Evolutionary conservation across 2,329 filamentous ascomycete genomes (phyloP).

Genomic region (Fusarium hostae): DNA sequence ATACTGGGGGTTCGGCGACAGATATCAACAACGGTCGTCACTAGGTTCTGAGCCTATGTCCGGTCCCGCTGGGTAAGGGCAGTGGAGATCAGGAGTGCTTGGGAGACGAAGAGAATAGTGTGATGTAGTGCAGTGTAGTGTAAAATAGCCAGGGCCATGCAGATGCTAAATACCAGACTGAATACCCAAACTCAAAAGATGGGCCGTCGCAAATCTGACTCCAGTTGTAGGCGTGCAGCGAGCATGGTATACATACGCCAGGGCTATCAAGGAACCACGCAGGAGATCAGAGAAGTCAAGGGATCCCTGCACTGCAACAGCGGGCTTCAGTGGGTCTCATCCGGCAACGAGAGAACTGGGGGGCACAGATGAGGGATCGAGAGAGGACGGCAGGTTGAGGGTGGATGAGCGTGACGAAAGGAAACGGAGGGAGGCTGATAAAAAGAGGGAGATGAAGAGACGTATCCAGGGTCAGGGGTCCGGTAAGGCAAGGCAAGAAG

Average conservation of each 20-base stretch:
- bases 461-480: constrained; percentile 28
- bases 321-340: constrained; percentile 41
- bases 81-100: constrained; percentile 29
- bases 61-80: constrained; percentile 34
- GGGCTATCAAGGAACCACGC: constrained; percentile 41
- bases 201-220: constrained; percentile 41
- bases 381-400: constrained; percentile 16
- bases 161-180: constrained; percentile 37
- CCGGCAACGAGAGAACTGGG: constrained; percentile 33
- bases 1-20: constrained; percentile 25
- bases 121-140: constrained; percentile 15
- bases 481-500: constrained; percentile 28
- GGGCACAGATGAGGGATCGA: constrained; percentile 25
- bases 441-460: constrained; percentile 34
- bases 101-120: neutral
- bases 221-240: constrained; percentile 41
- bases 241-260: constrained; percentile 34
- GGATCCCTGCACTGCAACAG: constrained; percentile 37
- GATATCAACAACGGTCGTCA: constrained; percentile 32
- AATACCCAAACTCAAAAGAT: constrained; percentile 14
- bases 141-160: constrained; percentile 26
- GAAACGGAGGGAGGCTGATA: constrained; percentile 24
- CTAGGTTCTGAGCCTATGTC: constrained; percentile 15
- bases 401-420: constrained; percentile 14
- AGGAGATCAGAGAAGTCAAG: constrained; percentile 42